A percentile compares a stretch with the other conserved stretches of the same genome.
Evolutionary conservation across 768 basidiomycete species (phyloP).

Genomic region (Pisolithus marmoratus): DNA sequence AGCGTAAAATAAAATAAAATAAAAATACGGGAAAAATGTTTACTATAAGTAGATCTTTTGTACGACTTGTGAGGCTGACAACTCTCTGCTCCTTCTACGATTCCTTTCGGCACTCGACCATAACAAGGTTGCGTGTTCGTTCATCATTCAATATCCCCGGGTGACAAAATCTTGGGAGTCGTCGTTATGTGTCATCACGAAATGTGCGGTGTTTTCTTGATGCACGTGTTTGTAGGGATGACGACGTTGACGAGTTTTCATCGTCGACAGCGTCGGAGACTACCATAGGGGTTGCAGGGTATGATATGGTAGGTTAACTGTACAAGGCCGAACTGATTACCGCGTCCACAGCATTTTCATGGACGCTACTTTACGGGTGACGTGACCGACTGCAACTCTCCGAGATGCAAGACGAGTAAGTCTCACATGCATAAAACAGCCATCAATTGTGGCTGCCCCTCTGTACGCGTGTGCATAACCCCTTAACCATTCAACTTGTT

Average conservation of each 20-base stretch:
- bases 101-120: too few relatives aligned
- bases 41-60: too few relatives aligned
- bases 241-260: slow-evolving; percentile 1
- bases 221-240: not conserved
- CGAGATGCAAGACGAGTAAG: slow-evolving; percentile 29
- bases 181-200: slow-evolving; percentile 32
- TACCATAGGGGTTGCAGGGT: slow-evolving; percentile 34
- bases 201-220: slow-evolving; percentile 19
- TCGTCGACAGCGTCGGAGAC: slow-evolving; percentile 26
- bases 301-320: not conserved
- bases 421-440: slow-evolving; percentile 32
- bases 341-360: slow-evolving; percentile 29
- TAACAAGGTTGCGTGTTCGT: too few relatives aligned
- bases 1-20: not conserved
- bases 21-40: too few relatives aligned
- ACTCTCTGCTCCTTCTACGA: too few relatives aligned
- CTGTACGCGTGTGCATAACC: slow-evolving; percentile 13
- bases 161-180: not conserved
- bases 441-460: slow-evolving; percentile 25
- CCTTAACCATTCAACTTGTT: slow-evolving; percentile 7
- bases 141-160: too few relatives aligned
- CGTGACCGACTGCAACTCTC: slow-evolving; percentile 25
- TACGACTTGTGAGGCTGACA: too few relatives aligned
- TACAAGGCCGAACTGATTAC: not conserved
- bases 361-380: slow-evolving; percentile 33